Conservation (phyloP, 2,329 filamentous ascomycete species). For the Ophiostoma novo-ulmi region DNA sequence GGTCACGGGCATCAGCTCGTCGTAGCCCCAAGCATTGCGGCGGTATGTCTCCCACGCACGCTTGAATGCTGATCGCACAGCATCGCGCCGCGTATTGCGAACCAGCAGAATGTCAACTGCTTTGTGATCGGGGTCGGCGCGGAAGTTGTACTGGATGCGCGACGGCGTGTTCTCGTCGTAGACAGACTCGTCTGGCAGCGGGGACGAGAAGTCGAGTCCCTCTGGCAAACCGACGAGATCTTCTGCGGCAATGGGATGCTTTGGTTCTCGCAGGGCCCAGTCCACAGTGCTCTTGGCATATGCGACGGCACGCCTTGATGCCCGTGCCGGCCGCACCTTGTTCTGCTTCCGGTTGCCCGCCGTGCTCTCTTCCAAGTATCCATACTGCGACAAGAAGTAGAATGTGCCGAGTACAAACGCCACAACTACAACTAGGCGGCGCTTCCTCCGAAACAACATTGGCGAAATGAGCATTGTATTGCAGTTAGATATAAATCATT, state of each 20-base stretch:
- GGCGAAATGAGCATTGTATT: not conserved
- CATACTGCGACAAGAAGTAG: slow-evolving; percentile 14
- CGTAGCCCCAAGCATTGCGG: slow-evolving; percentile 70
- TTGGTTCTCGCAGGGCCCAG: slow-evolving; percentile 31
- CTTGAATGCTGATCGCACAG: slow-evolving; percentile 29
- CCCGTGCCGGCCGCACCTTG: slow-evolving; percentile 18
- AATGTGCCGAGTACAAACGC: slow-evolving; percentile 12
- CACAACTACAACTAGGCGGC: slow-evolving; percentile 17
- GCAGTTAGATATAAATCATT: no score
- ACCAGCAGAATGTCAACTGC: slow-evolving; percentile 11
- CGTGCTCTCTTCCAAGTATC: not conserved
- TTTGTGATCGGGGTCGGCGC: slow-evolving; percentile 18
- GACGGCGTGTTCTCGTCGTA: slow-evolving; percentile 29
- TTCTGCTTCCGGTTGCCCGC: slow-evolving; percentile 11
- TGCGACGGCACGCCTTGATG: slow-evolving; percentile 22
- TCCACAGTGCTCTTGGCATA: slow-evolving; percentile 32
- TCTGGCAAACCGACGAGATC: slow-evolving; percentile 32
- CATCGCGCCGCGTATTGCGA: slow-evolving; percentile 22
- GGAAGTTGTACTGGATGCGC: slow-evolving; percentile 42
- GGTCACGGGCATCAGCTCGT: slow-evolving; percentile 73
- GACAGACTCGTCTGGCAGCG: not conserved
- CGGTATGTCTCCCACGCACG: slow-evolving; percentile 45
- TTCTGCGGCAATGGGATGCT: slow-evolving; percentile 28
- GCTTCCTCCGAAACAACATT: slow-evolving; percentile 17
- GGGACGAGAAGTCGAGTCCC: not conserved